Percentiles rank a stretch among this genome's conserved stretches.
Evolutionary conservation across 163 green algal genomes (phyloP).

Genomic region (Scenedesmus sp.): DNA sequence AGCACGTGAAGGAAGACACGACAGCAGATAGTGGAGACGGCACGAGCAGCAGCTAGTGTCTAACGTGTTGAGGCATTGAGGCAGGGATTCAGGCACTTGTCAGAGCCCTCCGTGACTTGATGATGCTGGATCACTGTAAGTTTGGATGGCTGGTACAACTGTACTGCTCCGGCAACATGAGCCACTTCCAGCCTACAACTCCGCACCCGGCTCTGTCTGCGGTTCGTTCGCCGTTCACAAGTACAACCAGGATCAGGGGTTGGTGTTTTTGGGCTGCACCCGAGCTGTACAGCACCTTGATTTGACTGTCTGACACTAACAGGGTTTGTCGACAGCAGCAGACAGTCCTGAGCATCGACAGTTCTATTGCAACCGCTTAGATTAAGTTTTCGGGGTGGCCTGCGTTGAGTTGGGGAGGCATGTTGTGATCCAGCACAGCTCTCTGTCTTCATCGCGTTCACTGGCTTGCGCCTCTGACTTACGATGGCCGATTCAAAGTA

Average conservation of each 20-base stretch:
- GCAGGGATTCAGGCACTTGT: background rate
- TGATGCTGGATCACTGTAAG: background rate
- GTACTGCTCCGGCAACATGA: background rate
- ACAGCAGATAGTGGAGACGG: background rate
- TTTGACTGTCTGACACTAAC: conserved; percentile 3
- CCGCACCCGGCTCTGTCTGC: background rate
- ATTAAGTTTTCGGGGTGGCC: background rate
- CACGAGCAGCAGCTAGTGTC: background rate
- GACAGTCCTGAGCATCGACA: background rate
- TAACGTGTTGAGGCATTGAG: background rate
- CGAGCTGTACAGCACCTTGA: background rate
- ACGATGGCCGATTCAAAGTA: conserved; percentile 85
- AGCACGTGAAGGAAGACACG: background rate
- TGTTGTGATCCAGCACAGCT: background rate
- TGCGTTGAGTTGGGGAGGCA: background rate
- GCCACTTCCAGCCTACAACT: background rate
- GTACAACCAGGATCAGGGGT: background rate
- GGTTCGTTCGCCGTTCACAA: background rate
- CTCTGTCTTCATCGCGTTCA: background rate
- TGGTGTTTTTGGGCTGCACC: background rate
- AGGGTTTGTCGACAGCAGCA: background rate
- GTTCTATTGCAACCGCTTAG: background rate
- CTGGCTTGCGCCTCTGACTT: background rate
- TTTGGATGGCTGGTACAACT: background rate
- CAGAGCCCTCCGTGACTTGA: background rate